Percentiles rank a stretch among this genome's conserved stretches.
These are phyloP conservation scores for Soucietia sequanensis DNA, from an alignment of 805 yeast genomes.

Conservation along the genomic window DNA sequence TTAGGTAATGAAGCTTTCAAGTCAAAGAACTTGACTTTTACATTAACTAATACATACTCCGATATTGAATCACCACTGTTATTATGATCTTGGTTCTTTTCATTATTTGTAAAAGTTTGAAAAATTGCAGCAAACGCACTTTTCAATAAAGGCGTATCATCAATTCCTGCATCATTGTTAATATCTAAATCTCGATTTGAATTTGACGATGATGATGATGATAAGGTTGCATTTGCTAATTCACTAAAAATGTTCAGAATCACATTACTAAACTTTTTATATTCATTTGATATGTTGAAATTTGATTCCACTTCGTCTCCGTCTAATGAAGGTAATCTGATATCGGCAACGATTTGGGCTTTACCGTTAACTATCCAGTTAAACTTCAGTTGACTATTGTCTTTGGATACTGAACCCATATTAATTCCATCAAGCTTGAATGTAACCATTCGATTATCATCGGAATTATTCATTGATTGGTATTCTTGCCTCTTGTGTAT, in stretches of 20 bases:
- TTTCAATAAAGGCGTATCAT: slow-evolving; percentile 28
- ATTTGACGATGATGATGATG: slow-evolving; percentile 1
- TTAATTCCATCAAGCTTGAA: slow-evolving; percentile 43
- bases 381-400: slow-evolving; percentile 44
- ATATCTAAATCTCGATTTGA: slow-evolving; percentile 4
- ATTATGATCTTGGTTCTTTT: slow-evolving; percentile 4
- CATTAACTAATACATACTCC: slow-evolving; percentile 64
- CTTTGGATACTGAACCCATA: slow-evolving; percentile 28
- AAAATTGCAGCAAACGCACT: slow-evolving; percentile 43
- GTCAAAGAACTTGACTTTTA: slow-evolving; percentile 62
- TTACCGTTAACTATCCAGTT: slow-evolving; percentile 75
- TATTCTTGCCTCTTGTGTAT: slow-evolving; percentile 69
- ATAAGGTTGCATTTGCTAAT: slow-evolving; percentile 16
- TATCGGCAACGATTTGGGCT: slow-evolving; percentile 68
- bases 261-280: slow-evolving; percentile 23
- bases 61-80: slow-evolving; percentile 10
- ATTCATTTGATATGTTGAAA: slow-evolving; percentile 13
- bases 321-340: slow-evolving; percentile 54
- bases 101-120: slow-evolving; percentile 31
- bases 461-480: slow-evolving; percentile 39
- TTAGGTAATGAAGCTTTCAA: slow-evolving; percentile 54
- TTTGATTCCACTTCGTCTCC: slow-evolving; percentile 18
- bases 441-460: slow-evolving; percentile 26
- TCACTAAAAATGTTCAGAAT: slow-evolving; percentile 27
- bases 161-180: slow-evolving; percentile 6